Conservation (phyloP, 164 flowering plant species). For the Vitis amurensis region DNA sequence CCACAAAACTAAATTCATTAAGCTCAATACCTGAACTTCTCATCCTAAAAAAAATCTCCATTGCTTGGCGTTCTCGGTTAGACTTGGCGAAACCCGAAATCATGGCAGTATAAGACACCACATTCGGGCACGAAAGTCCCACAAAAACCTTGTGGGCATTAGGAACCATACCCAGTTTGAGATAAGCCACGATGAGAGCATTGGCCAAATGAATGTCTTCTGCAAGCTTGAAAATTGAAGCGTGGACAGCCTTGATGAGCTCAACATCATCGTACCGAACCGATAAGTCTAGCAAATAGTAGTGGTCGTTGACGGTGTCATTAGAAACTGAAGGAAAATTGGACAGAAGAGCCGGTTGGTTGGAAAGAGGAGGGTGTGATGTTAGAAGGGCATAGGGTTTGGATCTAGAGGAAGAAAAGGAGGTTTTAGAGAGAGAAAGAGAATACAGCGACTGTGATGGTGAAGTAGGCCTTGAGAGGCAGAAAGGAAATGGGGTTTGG, state of each 20-base stretch:
- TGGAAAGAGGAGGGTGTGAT: slow-evolving; percentile 6
- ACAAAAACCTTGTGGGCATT: slow-evolving; percentile 46
- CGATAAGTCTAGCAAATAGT: slow-evolving; percentile 48
- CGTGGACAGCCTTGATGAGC: slow-evolving; percentile 57
- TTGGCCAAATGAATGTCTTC: slow-evolving; percentile 35
- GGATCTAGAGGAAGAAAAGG: background rate
- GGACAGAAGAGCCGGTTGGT: background rate
- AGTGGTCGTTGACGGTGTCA: slow-evolving; percentile 13
- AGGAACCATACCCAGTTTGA: slow-evolving; percentile 43
- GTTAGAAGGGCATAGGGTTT: slow-evolving; percentile 2
- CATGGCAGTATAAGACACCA: slow-evolving; percentile 62
- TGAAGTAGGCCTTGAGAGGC: background rate
- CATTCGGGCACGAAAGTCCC: slow-evolving; percentile 43
- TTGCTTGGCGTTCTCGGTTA: slow-evolving; percentile 42
- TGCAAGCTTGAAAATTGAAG: slow-evolving; percentile 43
- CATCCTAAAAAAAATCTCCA: slow-evolving; percentile 62
- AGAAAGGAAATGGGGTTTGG: slow-evolving; percentile 8
- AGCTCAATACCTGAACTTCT: slow-evolving; percentile 62
- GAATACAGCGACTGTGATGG: slow-evolving; percentile 1
- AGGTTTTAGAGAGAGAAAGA: slow-evolving; percentile 14
- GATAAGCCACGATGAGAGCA: slow-evolving; percentile 50
- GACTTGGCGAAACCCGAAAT: slow-evolving; percentile 68
- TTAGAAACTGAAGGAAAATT: background rate
- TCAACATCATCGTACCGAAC: slow-evolving; percentile 32
- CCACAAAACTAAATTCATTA: slow-evolving; percentile 70